A percentile compares a stretch with the other conserved stretches of the same genome.
phyloP scores from a whole-genome alignment of 768 basidiomycete species.

The Candolleomyces eurysporus region DNA sequence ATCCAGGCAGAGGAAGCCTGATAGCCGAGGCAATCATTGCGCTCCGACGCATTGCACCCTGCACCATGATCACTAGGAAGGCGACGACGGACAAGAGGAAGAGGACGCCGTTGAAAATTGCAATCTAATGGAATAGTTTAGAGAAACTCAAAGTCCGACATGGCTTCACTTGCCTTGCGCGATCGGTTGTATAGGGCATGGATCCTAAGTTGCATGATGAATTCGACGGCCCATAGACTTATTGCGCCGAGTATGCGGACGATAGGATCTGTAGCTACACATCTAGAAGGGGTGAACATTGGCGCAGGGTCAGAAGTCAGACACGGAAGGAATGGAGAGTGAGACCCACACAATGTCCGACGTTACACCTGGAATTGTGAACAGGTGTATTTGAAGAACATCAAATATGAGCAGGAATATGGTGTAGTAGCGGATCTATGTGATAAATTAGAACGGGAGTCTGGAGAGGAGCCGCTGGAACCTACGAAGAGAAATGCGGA shows the following conservation, averaged over 20 bases:
- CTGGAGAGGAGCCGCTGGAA: neutral
- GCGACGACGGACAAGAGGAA: conserved; percentile 40
- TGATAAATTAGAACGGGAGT: neutral
- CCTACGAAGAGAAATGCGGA: neutral
- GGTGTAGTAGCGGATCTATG: conserved; percentile 47
- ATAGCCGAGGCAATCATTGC: conserved; percentile 33
- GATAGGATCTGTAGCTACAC: conserved; percentile 42
- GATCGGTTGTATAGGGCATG: conserved; percentile 43
- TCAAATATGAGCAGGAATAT: conserved; percentile 44
- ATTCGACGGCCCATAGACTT: conserved; percentile 47
- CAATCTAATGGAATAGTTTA: conserved; percentile 23
- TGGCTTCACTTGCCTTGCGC: conserved; percentile 26
- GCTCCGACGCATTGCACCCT: conserved; percentile 33
- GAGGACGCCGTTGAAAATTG: conserved; percentile 34
- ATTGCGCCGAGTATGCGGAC: conserved; percentile 42
- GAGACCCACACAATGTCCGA: neutral
- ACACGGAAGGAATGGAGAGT: too few relatives aligned
- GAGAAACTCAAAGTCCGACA: neutral
- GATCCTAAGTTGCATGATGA: conserved; percentile 46
- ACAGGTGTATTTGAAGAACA: conserved; percentile 43
- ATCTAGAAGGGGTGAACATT: conserved; percentile 22
- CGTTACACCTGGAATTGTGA: conserved; percentile 35
- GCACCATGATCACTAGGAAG: conserved; percentile 40
- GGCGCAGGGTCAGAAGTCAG: too few relatives aligned
- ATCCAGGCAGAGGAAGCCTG: conserved; percentile 6